These are phyloP conservation scores for Spiromyces aspiralis DNA, from an alignment of 371 early-diverging fungal genomes.

Conservation along the genomic window DNA sequence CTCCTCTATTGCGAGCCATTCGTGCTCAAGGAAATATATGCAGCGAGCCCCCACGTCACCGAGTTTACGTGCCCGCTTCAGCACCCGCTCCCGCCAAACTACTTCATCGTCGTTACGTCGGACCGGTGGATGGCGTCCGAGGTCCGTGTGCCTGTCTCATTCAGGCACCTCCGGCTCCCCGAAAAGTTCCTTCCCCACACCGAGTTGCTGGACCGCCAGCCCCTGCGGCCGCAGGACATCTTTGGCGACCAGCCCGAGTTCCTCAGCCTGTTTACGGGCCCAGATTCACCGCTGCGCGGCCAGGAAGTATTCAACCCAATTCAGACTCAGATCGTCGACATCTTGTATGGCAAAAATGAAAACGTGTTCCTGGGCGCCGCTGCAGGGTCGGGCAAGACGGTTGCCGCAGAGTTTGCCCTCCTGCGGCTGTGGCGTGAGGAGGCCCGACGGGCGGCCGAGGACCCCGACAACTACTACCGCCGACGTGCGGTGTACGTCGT, in stretches of 20 bases:
- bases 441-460: constrained; percentile 6
- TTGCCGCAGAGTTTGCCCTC: constrained; percentile 91
- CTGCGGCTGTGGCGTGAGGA: constrained; percentile 60
- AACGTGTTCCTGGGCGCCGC: constrained; percentile 94
- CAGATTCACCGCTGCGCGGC: constrained; percentile 25
- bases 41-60: constrained; percentile 46
- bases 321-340: constrained; percentile 91
- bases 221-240: constrained; percentile 55
- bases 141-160: constrained; percentile 77
- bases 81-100: constrained; percentile 91
- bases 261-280: constrained; percentile 41
- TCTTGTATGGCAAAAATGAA: constrained; percentile 77
- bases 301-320: constrained; percentile 76
- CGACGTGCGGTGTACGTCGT: constrained; percentile 80
- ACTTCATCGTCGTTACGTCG: constrained; percentile 76
- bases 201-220: constrained; percentile 83
- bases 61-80: constrained; percentile 87
- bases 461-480: constrained; percentile 17
- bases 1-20: constrained; percentile 80
- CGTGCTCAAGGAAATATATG: constrained; percentile 55
- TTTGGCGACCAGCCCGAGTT: constrained; percentile 54
- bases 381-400: constrained; percentile 92
- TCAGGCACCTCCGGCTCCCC: constrained; percentile 81
- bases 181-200: constrained; percentile 89
- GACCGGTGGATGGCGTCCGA: constrained; percentile 93